These are phyloP conservation scores for Nigrospora sphaerica DNA, from an alignment of 2,329 filamentous ascomycete species.

Conservation along the genomic window DNA sequence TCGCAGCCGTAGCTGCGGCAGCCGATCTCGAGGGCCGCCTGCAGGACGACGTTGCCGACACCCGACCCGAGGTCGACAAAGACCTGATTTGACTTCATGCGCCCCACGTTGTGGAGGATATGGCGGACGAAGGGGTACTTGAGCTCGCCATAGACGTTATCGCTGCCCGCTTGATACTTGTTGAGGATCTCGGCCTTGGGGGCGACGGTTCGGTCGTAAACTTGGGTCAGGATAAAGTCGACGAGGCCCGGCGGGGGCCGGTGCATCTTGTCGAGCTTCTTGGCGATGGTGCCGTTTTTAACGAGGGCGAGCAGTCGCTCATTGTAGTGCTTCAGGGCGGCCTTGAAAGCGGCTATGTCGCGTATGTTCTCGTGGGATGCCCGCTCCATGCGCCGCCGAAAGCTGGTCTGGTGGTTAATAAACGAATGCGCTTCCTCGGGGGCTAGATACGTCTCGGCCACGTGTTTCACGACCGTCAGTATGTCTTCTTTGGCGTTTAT, in stretches of 20 bases:
- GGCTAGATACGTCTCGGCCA: slow-evolving; percentile 72
- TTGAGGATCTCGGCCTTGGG: slow-evolving; percentile 77
- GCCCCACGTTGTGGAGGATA: slow-evolving; percentile 69
- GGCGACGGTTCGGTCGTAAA: slow-evolving; percentile 88
- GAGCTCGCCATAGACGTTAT: slow-evolving; percentile 93
- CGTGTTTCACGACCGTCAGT: slow-evolving; percentile 59
- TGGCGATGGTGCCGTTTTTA: slow-evolving; percentile 62
- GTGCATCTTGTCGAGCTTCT: slow-evolving; percentile 62
- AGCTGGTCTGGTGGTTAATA: slow-evolving; percentile 64
- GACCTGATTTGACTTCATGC: slow-evolving; percentile 73
- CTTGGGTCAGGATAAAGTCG: slow-evolving; percentile 76
- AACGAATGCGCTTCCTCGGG: slow-evolving; percentile 60
- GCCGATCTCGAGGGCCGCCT: slow-evolving; percentile 87
- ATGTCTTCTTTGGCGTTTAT: slow-evolving; percentile 73
- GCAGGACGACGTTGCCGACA: slow-evolving; percentile 90
- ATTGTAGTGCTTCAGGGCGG: slow-evolving; percentile 74
- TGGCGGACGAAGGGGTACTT: slow-evolving; percentile 76
- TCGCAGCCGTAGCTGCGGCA: slow-evolving; percentile 96
- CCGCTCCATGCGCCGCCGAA: slow-evolving; percentile 70
- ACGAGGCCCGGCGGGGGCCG: slow-evolving; percentile 66
- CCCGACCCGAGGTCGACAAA: slow-evolving; percentile 95
- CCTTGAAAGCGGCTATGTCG: slow-evolving; percentile 60
- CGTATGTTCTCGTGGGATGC: slow-evolving; percentile 62
- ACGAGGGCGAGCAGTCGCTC: slow-evolving; percentile 57
- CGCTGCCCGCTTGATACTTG: slow-evolving; percentile 82